A percentile compares a stretch with the other conserved stretches of the same genome.
These are phyloP conservation scores for Escallonia rubra DNA, from an alignment of 129 eudicot species.

Conservation along the genomic window DNA sequence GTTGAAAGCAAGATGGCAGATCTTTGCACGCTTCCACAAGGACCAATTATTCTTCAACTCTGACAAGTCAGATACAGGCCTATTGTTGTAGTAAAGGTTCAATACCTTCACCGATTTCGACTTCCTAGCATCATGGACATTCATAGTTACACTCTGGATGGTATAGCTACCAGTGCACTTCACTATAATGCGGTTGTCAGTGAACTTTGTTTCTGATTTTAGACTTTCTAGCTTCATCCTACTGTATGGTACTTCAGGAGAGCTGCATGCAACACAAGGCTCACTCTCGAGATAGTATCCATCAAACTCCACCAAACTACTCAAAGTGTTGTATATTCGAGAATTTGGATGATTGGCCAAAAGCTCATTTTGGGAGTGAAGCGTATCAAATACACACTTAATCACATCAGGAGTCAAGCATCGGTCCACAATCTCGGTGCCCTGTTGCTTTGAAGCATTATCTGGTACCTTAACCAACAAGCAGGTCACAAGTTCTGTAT, in stretches of 20 bases:
- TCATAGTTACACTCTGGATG: constrained; percentile 95
- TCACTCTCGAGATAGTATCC: constrained; percentile 98
- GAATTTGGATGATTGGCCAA: constrained; percentile 99
- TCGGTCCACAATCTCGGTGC: constrained; percentile 66
- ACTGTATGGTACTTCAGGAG: constrained; percentile 96
- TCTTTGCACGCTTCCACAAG: constrained; percentile 96
- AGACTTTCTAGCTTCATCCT: constrained; percentile 94
- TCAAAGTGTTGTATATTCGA: constrained; percentile 92
- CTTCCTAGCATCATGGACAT: constrained; percentile 99
- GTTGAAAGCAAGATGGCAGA: constrained; percentile 88
- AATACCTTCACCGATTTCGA: constrained; percentile 96
- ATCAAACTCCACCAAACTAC: constrained; percentile 97
- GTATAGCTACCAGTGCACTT: constrained; percentile 99
- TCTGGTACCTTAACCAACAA: constrained; percentile 80
- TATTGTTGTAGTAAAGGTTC: constrained; percentile 91
- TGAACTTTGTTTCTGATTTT: constrained; percentile 93
- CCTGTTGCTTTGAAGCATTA: constrained; percentile 56
- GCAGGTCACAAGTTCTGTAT: constrained; percentile 71
- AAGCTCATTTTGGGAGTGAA: constrained; percentile 87
- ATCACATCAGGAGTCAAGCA: constrained; percentile 87
- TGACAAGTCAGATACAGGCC: constrained; percentile 95
- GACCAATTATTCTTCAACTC: constrained; percentile 98
- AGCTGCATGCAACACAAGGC: constrained; percentile 99
- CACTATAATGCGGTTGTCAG: constrained; percentile 96
- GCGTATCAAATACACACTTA: constrained; percentile 83